Conservation (phyloP, 345 rosid species). For the Heritiera littoralis region DNA sequence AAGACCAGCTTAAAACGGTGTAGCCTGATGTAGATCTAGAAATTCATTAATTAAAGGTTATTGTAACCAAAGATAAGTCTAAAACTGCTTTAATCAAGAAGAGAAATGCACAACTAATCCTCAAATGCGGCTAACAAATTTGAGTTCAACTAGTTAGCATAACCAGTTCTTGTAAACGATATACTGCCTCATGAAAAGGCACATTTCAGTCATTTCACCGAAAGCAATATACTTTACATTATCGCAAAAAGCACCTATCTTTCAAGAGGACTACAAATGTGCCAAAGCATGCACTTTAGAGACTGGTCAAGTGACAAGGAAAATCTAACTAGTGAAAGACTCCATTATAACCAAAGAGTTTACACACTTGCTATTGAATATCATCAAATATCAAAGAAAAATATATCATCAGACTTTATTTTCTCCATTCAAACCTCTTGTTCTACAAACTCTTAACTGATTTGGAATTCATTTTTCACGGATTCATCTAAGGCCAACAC, state of each 20-base stretch:
- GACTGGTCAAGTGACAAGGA: neutral
- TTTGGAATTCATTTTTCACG: neutral
- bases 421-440: neutral
- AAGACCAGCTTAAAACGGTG: slow-evolving; percentile 54
- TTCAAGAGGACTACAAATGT: neutral
- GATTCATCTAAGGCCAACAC: neutral
- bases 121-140: neutral
- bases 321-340: too few species aligned
- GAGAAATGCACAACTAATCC: neutral
- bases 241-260: too few species aligned
- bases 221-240: neutral
- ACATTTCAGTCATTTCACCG: neutral
- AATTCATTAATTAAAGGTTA: slow-evolving; percentile 16
- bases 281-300: neutral
- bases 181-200: neutral
- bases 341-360: too few species aligned
- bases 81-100: neutral
- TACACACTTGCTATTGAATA: too few species aligned
- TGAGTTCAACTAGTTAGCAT: neutral
- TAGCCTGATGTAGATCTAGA: slow-evolving; percentile 37
- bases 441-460: neutral
- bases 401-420: neutral
- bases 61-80: neutral
- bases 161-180: neutral
- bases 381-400: too few species aligned